Conservation (phyloP, 129 eudicot genomes). For the Tagetes erecta region DNA sequence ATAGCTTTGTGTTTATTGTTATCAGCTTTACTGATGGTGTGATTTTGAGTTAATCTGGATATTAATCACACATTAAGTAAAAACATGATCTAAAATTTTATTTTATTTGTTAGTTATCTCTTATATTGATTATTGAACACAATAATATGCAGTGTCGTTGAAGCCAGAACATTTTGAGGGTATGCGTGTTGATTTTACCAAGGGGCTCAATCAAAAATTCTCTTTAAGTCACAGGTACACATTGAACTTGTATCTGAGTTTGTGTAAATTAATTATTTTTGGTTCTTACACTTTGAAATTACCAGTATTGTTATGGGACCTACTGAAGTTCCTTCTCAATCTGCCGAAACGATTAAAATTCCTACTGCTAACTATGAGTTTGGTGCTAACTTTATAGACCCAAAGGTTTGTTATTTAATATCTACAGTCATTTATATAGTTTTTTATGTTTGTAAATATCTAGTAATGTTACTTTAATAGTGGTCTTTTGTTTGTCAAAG, state of each 20-base stretch:
- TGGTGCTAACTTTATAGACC: conserved; percentile 93
- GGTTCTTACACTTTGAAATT: not conserved
- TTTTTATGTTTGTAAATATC: not conserved
- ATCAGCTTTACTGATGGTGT: not conserved
- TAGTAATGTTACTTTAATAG: conserved; percentile 15
- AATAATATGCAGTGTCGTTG: conserved; percentile 60
- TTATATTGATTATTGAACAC: not conserved
- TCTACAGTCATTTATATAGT: not conserved
- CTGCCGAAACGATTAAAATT: conserved; percentile 67
- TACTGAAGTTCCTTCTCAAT: conserved; percentile 84
- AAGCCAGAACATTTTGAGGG: conserved; percentile 97
- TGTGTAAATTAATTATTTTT: not conserved
- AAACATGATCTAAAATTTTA: not conserved
- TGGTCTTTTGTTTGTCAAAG: conserved; percentile 46
- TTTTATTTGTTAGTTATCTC: not conserved
- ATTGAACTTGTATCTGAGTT: not conserved
- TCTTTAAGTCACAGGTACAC: conserved; percentile 85
- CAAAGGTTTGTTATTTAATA: conserved; percentile 51
- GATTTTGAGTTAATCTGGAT: conserved; percentile 9
- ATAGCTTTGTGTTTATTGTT: not conserved
- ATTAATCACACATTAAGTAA: conserved; percentile 3
- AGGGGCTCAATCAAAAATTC: conserved; percentile 73
- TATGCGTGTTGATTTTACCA: conserved; percentile 86
- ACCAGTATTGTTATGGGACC: conserved; percentile 86
- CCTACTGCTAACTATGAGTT: conserved; percentile 87